A percentile compares a stretch with the other conserved stretches of the same genome.
Evolutionary conservation across 2,329 filamentous ascomycete species (phyloP).

Genomic region (Herpotrichia juniperi): DNA sequence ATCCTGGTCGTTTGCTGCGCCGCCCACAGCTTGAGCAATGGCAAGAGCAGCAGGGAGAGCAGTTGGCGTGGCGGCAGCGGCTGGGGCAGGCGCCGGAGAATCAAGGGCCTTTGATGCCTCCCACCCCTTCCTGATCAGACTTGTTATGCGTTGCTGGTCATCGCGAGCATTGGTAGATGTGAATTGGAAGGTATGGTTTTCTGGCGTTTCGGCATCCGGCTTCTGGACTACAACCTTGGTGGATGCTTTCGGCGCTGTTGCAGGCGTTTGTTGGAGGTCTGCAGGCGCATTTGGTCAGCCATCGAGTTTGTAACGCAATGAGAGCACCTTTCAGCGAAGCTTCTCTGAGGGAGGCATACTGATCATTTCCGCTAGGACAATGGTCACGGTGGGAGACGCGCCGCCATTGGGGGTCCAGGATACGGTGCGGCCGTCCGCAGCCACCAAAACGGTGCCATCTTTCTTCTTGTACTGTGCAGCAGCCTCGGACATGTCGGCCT

Average conservation of each 20-base stretch:
- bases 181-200: conserved; percentile 86
- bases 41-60: conserved; percentile 72
- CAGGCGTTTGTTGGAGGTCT: conserved; percentile 96
- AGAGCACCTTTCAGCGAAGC: background rate
- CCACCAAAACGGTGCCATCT: conserved; percentile 81
- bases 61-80: conserved; percentile 48
- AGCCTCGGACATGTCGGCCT: conserved; percentile 39
- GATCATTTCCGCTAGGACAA: conserved; percentile 77
- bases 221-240: conserved; percentile 86
- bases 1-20: conserved; percentile 54
- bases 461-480: conserved; percentile 85
- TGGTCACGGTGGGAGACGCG: conserved; percentile 68
- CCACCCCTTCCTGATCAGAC: conserved; percentile 78
- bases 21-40: conserved; percentile 70
- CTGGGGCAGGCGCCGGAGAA: conserved; percentile 42
- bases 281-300: conserved; percentile 12
- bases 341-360: conserved; percentile 61
- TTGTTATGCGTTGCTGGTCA: conserved; percentile 86
- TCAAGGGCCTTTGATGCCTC: conserved; percentile 65
- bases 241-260: conserved; percentile 87
- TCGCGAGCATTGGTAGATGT: conserved; percentile 78
- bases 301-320: background rate
- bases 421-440: conserved; percentile 73
- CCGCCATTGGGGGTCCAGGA: conserved; percentile 77
- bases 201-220: conserved; percentile 62